Evolutionary conservation across 768 basidiomycete genomes (phyloP), one percentile per base, ranked within the genome.

Genomic region (Panus rudis): DNA sequence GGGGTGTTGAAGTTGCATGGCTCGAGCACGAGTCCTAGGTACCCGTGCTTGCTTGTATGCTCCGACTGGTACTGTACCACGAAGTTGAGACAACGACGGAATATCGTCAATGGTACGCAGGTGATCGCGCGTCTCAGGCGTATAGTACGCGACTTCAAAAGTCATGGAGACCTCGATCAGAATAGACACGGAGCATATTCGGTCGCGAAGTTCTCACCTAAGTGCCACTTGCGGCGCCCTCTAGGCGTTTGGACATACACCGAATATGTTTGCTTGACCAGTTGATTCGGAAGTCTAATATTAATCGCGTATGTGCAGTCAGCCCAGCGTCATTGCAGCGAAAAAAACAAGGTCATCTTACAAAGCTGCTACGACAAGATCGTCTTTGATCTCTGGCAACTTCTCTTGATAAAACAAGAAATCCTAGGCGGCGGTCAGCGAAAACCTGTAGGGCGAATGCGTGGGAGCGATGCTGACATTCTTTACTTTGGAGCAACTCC

Each of bases 261-360:
- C 6, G 84, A 86, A 57, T 85, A 89, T 0, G 85, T 88, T 58
- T 89, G 85, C 55, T 88, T 88, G 45, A 84, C 72, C 22, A 88
- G 70, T 38, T 79, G 73, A 42, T 72, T 54, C 28, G 45, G 51
- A 27, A 47, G 47, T 43, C 55, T 56, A 42, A 17, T 24, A 28
- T 20, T 41, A 46, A 57, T 35, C 41, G 60, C 51, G 49, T 52
- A 53, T 37, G 49, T 49, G 44, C 43, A 60, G 48, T 51, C 56
- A 38, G 28, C 10, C 28, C 28, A 30, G 10, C 10, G n/a, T n/a
- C 28, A 30, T n/a, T 10, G n/a, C 28, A 10, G 28, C 28, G 28
- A 10, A 30, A n/a, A 10, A 30, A 30, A 30, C 10, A 30, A 30
- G 39, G 41, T 37, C 17, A 54, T 53, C 60, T 39, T 46, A 61